Evolutionary conservation across 306 rosid genomes (phyloP), one percentile per base, ranked within the genome.

Genomic region (Luffa aegyptiaca): DNA sequence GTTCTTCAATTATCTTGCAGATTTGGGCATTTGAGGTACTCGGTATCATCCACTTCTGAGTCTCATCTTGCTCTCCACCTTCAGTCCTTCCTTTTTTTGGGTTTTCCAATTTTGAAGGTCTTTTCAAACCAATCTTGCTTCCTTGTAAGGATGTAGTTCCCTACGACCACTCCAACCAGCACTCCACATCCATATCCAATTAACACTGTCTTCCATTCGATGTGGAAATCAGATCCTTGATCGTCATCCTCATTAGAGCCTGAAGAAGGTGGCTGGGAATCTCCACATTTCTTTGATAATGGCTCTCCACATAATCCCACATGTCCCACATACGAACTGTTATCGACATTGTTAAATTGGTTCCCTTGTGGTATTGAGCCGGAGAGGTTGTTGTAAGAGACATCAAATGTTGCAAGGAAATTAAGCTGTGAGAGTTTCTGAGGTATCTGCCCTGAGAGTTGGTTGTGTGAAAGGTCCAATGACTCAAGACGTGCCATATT

Each of bases 301-400:
- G 81, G 84, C 4, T 3, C 36, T n/a, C 79, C 70, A 76, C 86
- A 80, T 37, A 84, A 58, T 68, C 81, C 76, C 41, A 13, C 12
- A 5, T 80, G 80, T 8, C 68, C 84, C 16, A 16, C 68, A 41
- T 26, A 84, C 2, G 84, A 81, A 18, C 46, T 66, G 46, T 26
- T 74, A 1, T 48, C 58, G 16, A 84, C 79, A 5, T 63, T 79
- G 14, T 61, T 55, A 33, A 84, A 75, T 65, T 84, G 87, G 53
- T 73, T 44, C 16, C 74, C 83, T 13, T 37, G 51, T 26, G 86
- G 83, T 18, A 80, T 80, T 9, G 37, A 36, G 18, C 86, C 83
- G 0, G 73, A 42, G 26, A 83, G 81, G 8, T 36, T 12, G 76
- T 80, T 83, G 69, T 83, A 57, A 6, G 81, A 64, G 14, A 83